A percentile compares a stretch with the other conserved stretches of the same genome.
These are phyloP conservation scores for Blastobotrys elegans DNA, from an alignment of 1,139 yeast species.

Conservation along the genomic window DNA sequence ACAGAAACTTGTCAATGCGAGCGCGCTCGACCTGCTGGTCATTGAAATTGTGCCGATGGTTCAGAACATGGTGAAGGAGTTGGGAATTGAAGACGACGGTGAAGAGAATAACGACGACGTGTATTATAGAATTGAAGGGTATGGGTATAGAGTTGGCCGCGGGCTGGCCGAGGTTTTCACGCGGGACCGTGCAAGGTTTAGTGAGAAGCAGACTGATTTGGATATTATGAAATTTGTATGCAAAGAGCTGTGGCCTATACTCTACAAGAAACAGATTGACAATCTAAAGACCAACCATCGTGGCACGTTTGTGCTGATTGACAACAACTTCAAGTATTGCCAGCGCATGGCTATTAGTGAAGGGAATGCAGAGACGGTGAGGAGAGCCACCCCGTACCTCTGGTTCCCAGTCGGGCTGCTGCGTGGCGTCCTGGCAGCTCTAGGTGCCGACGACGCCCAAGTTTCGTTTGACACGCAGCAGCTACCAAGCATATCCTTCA, in stretches of 20 bases:
- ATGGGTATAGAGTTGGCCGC: constrained; percentile 72
- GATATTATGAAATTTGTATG: constrained; percentile 90
- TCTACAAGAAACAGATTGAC: constrained; percentile 85
- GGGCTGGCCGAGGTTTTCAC: constrained; percentile 69
- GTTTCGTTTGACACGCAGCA: constrained; percentile 58
- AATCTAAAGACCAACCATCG: constrained; percentile 88
- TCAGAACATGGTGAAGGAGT: constrained; percentile 47
- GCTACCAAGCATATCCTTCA: constrained; percentile 66
- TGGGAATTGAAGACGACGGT: constrained; percentile 23
- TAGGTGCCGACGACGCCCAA: constrained; percentile 61
- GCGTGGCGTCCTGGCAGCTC: constrained; percentile 67
- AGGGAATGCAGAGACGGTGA: constrained; percentile 16
- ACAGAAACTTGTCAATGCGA: constrained; percentile 39
- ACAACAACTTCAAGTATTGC: constrained; percentile 55
- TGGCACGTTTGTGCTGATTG: constrained; percentile 74
- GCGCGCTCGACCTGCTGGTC: constrained; percentile 55
- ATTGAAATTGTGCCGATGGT: constrained; percentile 75
- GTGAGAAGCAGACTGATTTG: constrained; percentile 50
- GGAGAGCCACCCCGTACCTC: constrained; percentile 43
- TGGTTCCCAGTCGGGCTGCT: constrained; percentile 85
- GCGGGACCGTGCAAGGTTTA: constrained; percentile 48
- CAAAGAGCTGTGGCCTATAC: constrained; percentile 79
- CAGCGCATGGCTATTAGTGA: constrained; percentile 46
- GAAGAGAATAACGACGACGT: constrained; percentile 46
- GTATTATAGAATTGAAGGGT: constrained; percentile 54